Conservation (phyloP, 2,329 filamentous ascomycete species). For the Neofusicoccum kwambonambiense region DNA sequence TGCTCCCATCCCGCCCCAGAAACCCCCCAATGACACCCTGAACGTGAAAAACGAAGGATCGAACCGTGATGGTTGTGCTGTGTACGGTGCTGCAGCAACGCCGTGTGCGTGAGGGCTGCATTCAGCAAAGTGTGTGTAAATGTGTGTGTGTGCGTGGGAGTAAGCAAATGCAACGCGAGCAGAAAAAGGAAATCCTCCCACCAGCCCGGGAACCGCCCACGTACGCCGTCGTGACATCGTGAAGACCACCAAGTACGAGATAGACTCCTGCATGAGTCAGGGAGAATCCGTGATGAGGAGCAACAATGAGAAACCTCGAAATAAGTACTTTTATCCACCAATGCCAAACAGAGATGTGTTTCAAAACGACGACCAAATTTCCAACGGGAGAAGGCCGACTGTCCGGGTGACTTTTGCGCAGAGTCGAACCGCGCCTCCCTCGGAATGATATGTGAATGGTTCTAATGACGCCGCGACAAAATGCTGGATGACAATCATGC, state of each 20-base stretch:
- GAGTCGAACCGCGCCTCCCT: not conserved
- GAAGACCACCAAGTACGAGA: conserved; percentile 17
- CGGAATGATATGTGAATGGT: conserved; percentile 14
- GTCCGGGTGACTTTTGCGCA: not conserved
- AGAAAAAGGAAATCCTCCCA: conserved; percentile 1
- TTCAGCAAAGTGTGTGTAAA: not conserved
- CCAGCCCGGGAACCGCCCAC: conserved; percentile 11
- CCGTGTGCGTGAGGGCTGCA: not conserved
- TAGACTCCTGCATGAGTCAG: conserved; percentile 1
- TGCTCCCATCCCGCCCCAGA: not conserved
- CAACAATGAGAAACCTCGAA: conserved; percentile 10
- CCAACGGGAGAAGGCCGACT: not conserved
- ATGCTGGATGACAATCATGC: conserved; percentile 17
- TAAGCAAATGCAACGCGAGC: not conserved
- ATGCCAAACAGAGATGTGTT: conserved; percentile 15
- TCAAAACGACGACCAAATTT: conserved; percentile 12
- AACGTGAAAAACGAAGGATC: not conserved
- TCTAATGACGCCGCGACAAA: conserved; percentile 17
- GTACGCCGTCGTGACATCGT: conserved; percentile 17
- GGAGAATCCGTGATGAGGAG: not conserved
- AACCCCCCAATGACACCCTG: not conserved
- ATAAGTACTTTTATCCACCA: conserved; percentile 17
- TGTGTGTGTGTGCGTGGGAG: not conserved
- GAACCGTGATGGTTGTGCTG: not conserved
- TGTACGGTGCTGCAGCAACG: not conserved